phyloP scores from a whole-genome alignment of 176 grass and related monocot species.

The Areca catechu region DNA sequence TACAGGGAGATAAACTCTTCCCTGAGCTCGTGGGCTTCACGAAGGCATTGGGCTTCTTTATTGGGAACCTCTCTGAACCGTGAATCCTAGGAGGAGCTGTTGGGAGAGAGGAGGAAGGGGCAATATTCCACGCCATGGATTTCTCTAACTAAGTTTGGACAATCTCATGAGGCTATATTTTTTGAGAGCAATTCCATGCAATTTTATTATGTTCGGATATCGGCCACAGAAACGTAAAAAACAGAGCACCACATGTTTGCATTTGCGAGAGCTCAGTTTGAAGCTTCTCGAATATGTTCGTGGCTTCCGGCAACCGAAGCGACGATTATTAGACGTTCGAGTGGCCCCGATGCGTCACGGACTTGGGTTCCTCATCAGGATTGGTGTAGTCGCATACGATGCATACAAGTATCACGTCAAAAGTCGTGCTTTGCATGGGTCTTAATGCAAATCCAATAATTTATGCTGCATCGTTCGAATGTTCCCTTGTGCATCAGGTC shows the following conservation, averaged over 20 bases:
- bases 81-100: conserved; percentile 47
- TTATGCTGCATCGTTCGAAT: no score
- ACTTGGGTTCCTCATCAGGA: no score
- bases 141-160: background rate
- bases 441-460: no score
- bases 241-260: conserved; percentile 14
- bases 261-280: no score
- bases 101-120: conserved; percentile 45
- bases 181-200: background rate
- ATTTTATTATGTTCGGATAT: background rate
- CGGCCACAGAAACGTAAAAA: conserved; percentile 20
- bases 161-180: background rate
- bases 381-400: no score
- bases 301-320: no score
- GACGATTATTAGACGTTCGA: no score
- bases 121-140: conserved; percentile 69
- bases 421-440: no score
- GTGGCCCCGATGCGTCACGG: no score
- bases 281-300: no score
- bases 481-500: no score
- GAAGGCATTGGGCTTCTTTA: conserved; percentile 25
- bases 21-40: conserved; percentile 23
- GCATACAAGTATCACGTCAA: no score
- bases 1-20: conserved; percentile 29
- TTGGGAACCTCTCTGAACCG: conserved; percentile 24